These are phyloP conservation scores for Berberis thunbergii DNA, from an alignment of 164 flowering plant genomes.

Conservation along the genomic window DNA sequence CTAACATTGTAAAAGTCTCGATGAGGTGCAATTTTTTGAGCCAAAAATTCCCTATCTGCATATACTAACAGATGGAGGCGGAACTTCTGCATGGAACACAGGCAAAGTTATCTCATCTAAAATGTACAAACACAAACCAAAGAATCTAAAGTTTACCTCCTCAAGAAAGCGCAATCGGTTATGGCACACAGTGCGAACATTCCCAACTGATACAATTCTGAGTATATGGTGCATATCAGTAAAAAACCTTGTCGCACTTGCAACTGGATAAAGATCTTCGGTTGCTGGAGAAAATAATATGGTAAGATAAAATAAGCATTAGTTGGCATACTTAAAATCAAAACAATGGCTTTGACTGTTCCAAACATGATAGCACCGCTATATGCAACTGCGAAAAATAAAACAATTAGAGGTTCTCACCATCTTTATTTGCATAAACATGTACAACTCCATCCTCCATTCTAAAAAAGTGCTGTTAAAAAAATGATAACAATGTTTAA, in stretches of 20 bases:
- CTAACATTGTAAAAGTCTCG: conserved; percentile 74
- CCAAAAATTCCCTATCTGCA: conserved; percentile 64
- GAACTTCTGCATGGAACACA: not conserved
- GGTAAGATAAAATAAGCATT: not conserved
- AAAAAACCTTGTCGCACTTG: conserved; percentile 59
- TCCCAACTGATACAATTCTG: conserved; percentile 43
- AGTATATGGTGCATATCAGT: conserved; percentile 73
- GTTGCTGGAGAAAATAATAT: conserved; percentile 23
- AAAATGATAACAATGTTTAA: not conserved
- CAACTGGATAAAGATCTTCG: conserved; percentile 59
- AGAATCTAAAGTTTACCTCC: conserved; percentile 31
- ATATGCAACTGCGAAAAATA: not conserved
- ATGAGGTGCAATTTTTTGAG: conserved; percentile 73
- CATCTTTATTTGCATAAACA: conserved; percentile 50
- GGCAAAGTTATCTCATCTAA: not conserved
- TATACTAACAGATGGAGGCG: conserved; percentile 51
- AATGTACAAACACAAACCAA: not conserved
- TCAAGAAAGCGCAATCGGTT: conserved; percentile 63
- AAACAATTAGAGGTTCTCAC: conserved; percentile 21
- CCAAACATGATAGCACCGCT: not conserved
- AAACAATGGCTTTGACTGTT: not conserved
- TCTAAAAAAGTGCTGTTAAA: conserved; percentile 49
- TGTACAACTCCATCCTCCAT: conserved; percentile 83
- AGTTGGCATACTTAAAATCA: not conserved
- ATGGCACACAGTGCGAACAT: conserved; percentile 52